A percentile compares a stretch with the other conserved stretches of the same genome.
Evolutionary conservation across 2,329 filamentous ascomycete genomes (phyloP).

Genomic region (Xylaria sp.): DNA sequence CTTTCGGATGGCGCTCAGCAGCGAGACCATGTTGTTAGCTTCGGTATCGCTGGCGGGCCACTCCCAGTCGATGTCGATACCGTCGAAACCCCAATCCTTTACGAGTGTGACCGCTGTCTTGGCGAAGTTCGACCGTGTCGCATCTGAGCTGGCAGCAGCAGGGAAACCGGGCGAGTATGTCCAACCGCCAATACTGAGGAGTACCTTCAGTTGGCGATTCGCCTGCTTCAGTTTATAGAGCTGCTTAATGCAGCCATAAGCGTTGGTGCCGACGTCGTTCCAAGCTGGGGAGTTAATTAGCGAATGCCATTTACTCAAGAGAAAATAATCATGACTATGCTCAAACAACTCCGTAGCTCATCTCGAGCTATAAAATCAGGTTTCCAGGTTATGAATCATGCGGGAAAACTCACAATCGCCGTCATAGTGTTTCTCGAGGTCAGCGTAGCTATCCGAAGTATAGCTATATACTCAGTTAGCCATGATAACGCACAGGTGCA

Average conservation of each 20-base stretch:
- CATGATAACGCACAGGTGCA: not conserved
- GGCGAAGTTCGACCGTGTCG: constrained; percentile 74
- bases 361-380: not conserved
- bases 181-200: constrained; percentile 87
- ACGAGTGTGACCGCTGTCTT: constrained; percentile 73
- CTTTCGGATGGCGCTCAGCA: constrained; percentile 57
- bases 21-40: constrained; percentile 56
- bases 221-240: constrained; percentile 79
- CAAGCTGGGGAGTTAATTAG: constrained; percentile 53
- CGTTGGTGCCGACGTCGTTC: constrained; percentile 74
- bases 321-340: not conserved
- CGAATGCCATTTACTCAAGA: constrained; percentile 26
- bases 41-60: constrained; percentile 53
- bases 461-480: constrained; percentile 53
- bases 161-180: constrained; percentile 83
- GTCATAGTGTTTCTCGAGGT: constrained; percentile 77
- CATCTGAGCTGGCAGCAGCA: constrained; percentile 69
- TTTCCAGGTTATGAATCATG: not conserved
- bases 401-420: constrained; percentile 64
- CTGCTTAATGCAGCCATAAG: constrained; percentile 85
- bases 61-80: constrained; percentile 55
- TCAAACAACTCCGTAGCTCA: not conserved
- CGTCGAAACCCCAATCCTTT: constrained; percentile 73
- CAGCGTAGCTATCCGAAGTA: constrained; percentile 75
- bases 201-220: constrained; percentile 79